These are phyloP conservation scores for Aquilaria yunnanensis DNA, from an alignment of 345 rosid genomes.

Conservation along the genomic window DNA sequence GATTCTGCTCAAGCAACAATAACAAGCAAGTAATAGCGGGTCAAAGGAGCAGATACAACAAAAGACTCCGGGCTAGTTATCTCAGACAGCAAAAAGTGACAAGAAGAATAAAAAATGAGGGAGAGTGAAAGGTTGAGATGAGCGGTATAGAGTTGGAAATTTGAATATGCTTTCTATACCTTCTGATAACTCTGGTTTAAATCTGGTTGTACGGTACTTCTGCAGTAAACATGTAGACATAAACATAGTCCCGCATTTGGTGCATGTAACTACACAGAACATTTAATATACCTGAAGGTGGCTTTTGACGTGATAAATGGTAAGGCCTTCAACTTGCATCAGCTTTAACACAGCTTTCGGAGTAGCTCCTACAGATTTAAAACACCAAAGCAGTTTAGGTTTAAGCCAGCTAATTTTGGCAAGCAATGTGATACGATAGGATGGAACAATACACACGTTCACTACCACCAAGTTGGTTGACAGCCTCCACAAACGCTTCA, in stretches of 20 bases:
- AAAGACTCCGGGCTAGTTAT: no score
- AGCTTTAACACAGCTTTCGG: conserved; percentile 77
- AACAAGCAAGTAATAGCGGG: no score
- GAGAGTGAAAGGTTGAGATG: conserved; percentile 5
- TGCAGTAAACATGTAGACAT: conserved; percentile 30
- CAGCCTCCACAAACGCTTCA: conserved; percentile 81
- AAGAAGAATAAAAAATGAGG: neutral
- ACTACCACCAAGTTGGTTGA: conserved; percentile 68
- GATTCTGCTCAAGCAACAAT: no score
- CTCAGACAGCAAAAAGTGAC: no score
- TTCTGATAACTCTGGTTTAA: conserved; percentile 54
- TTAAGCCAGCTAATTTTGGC: neutral
- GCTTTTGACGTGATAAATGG: conserved; percentile 83
- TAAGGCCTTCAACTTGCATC: conserved; percentile 75
- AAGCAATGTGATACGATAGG: neutral
- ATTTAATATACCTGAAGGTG: conserved; percentile 58
- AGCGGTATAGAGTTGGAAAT: neutral
- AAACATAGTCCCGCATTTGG: conserved; percentile 3
- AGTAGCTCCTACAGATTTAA: conserved; percentile 50
- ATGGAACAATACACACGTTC: conserved; percentile 35
- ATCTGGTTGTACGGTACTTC: conserved; percentile 79
- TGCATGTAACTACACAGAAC: neutral
- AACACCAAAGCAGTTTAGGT: conserved; percentile 17
- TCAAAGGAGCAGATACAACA: no score
- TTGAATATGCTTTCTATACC: conserved; percentile 24